phyloP scores from a whole-genome alignment of 176 grass and related monocot genomes.

The Avena sativa region DNA sequence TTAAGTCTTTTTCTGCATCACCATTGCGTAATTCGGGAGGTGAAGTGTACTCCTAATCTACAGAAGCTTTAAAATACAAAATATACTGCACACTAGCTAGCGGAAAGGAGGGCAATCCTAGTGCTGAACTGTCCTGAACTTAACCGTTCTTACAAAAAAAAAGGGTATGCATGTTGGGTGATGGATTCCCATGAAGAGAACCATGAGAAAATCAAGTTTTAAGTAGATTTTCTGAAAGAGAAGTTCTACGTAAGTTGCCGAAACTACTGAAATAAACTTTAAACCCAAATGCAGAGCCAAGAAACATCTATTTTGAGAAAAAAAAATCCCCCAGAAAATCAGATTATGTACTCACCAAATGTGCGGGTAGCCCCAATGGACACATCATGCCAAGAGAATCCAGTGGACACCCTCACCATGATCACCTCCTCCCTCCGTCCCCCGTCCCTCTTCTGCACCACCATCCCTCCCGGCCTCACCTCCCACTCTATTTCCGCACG shows the following conservation, averaged over 20 bases:
- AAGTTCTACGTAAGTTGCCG: no score
- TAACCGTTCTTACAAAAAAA: background rate
- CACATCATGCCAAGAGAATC: conserved; percentile 78
- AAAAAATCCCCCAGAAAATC: background rate
- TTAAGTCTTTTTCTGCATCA: conserved; percentile 28
- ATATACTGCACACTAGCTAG: background rate
- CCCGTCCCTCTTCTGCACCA: conserved; percentile 91
- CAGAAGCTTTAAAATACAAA: background rate
- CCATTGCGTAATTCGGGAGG: conserved; percentile 29
- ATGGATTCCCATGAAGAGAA: conserved; percentile 6
- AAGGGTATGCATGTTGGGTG: background rate
- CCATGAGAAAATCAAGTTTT: background rate
- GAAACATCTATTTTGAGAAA: background rate
- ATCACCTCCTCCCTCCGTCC: conserved; percentile 63
- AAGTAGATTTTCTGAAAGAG: background rate
- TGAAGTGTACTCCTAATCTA: background rate
- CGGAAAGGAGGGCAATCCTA: conserved; percentile 9
- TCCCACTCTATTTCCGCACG: conserved; percentile 83
- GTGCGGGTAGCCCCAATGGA: conserved; percentile 84
- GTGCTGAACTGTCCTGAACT: conserved; percentile 14
- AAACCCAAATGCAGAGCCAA: background rate
- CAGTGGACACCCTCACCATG: conserved; percentile 74
- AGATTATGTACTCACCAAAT: conserved; percentile 63
- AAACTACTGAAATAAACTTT: background rate
- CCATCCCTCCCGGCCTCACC: conserved; percentile 91